Base-by-base conservation (phyloP, 169 alveolate genomes). In the Babesia caballi region DNA sequence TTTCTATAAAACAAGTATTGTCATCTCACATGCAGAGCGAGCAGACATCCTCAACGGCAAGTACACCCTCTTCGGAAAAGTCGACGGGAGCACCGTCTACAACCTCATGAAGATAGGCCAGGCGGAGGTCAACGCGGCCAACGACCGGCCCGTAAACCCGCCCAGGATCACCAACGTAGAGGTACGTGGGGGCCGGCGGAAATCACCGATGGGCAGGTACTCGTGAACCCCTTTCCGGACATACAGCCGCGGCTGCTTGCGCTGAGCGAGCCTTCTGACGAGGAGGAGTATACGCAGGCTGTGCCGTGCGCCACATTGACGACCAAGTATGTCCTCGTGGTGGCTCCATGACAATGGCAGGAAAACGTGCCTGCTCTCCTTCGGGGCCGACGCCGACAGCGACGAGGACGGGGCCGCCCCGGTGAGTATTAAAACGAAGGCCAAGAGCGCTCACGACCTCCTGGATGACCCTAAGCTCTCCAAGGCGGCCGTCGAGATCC, bases 61-160 rank as follows among this genome's bases (percentile, higher is more conserved):
- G 72, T 92, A 92, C 78, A 94, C 98, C 2, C 88, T 94, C n/a
- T 95, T 95, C 83, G 98, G 98, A 15, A 94, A 93, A 73, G 96
- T 95, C 5, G 94, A 84, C 0, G 90, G 90, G 28, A 66, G 69
- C 28, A 82, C 91, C 38, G 49, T 88, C n/a, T 88, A 87, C 69
- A 88, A 87, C 47, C 58, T 88, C 14, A 46, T 88, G 32, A 88
- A 88, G 68, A 83, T 88, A 68, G 87, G 89, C 49, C 74, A 84
- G n/a, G 61, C 53, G 44, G 87, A 88, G 60, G 82, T 80, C 17
- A 87, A 82, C 44, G 76, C 82, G 27, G 84, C 85, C 15, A 88
- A 61, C 27, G 88, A 80, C 36, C 61, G 88, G 17, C 88, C 88
- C 2, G 4, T 57, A 19, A 23, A 80, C 25, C 88, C 88, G 21